Conservation (phyloP, 768 basidiomycete genomes). For the Hirschioporus abietinus region DNA sequence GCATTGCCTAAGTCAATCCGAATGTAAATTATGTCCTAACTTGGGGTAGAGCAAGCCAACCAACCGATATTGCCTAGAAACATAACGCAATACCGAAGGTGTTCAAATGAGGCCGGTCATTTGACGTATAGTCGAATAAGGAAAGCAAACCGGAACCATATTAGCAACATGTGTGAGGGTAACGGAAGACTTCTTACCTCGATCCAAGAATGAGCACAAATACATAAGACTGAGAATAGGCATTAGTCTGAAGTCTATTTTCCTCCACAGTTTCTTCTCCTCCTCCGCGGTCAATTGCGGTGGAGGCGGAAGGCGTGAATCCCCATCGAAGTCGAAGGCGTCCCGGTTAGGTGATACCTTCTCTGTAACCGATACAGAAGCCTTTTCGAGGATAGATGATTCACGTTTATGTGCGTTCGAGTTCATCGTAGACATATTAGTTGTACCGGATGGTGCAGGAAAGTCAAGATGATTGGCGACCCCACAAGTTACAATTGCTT, state of each 20-base stretch:
- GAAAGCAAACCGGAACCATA: too few relatives aligned
- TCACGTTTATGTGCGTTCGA: neutral
- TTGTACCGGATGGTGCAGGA: too few relatives aligned
- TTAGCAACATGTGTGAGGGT: neutral
- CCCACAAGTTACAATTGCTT: too few relatives aligned
- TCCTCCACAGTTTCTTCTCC: slow-evolving; percentile 51
- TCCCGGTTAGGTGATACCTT: neutral
- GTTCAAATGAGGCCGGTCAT: too few relatives aligned
- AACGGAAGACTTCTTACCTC: slow-evolving; percentile 33
- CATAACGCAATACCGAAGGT: neutral
- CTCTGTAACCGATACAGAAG: neutral
- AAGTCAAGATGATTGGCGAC: too few relatives aligned
- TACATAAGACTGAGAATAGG: slow-evolving; percentile 58
- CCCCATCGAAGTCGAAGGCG: slow-evolving; percentile 36
- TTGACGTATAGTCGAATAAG: too few relatives aligned
- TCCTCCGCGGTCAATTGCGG: slow-evolving; percentile 36
- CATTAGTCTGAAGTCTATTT: slow-evolving; percentile 53
- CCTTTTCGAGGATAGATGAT: neutral
- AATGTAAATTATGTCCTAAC: too few relatives aligned
- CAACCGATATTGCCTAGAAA: slow-evolving; percentile 51
- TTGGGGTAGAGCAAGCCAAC: slow-evolving; percentile 5
- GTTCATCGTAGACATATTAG: too few relatives aligned
- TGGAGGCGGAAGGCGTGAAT: slow-evolving; percentile 39
- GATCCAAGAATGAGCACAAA: slow-evolving; percentile 58
- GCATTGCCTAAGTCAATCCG: slow-evolving; percentile 51